phyloP scores from a whole-genome alignment of 2,329 filamentous ascomycete genomes.

The Monilinia vaccinii-corymbosi region DNA sequence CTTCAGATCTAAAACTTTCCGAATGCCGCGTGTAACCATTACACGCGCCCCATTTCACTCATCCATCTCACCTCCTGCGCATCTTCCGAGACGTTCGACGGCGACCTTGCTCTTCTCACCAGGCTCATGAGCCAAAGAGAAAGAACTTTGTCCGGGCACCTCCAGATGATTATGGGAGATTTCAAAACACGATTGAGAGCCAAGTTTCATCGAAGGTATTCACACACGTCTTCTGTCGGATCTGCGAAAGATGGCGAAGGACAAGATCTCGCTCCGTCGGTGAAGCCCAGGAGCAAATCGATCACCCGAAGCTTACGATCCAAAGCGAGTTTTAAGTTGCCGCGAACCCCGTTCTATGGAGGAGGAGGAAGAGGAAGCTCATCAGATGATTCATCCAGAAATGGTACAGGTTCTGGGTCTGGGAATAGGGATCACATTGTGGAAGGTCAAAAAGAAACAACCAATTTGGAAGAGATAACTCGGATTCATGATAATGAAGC shows the following conservation, averaged over 20 bases:
- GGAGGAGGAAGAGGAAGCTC: background rate
- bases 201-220: slow-evolving; percentile 10
- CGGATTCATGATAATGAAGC: background rate
- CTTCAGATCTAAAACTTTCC: background rate
- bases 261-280: background rate
- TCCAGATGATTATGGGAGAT: slow-evolving; percentile 9
- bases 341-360: background rate
- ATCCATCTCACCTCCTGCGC: no score
- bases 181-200: slow-evolving; percentile 9
- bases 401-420: background rate
- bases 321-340: background rate
- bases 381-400: slow-evolving; percentile 2
- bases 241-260: background rate
- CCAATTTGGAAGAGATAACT: background rate
- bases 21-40: slow-evolving; percentile 3
- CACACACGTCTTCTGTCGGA: background rate
- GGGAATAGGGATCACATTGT: background rate
- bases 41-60: no score
- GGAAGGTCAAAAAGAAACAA: background rate
- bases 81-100: no score
- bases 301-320: background rate
- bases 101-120: background rate
- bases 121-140: background rate
- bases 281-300: background rate
- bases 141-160: background rate